Evolutionary conservation across 2,329 filamentous ascomycete genomes (phyloP), one percentile per base, ranked within the genome.

Genomic region (Calonectria ilicicola): DNA sequence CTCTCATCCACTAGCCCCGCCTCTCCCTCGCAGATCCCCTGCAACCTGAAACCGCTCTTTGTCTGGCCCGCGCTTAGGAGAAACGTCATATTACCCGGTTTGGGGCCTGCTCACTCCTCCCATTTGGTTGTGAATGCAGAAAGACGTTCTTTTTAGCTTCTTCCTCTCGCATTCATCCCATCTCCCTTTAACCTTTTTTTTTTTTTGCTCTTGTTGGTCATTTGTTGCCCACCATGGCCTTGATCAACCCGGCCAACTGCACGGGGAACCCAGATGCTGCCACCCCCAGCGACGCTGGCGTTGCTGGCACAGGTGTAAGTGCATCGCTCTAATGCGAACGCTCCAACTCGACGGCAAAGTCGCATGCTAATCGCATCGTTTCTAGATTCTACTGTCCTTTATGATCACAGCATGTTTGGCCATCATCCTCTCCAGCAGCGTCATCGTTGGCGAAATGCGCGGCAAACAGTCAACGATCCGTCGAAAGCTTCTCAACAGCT

Each of bases 401-500:
- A 91, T 93, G 80, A 88, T 92, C 73, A 93, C 91, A 7, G 91
- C 91, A 66, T 84, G 83, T 67, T 80, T 93, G 65, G 87, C 91
- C 35, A 84, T 93, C 69, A 70, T 87, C 67, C 84, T 93, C 70
- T 89, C 87, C 73, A 84, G 86, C 44, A 87, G 86, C 70, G 89
- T 93, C 70, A 86, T 93, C 70, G 79, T 92, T 66, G 86, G 88
- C 69, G 89, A 91, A 73, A 80, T 86, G 23, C 83, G 85, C 35
- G 85, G 83, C 69, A 86, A 84, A 66, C 84, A 85, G 14, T 88
- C 89, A 23, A 86, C 86, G 51, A 89, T 93, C 64, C 85, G 87
- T 23, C 90, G 92, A 65, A 93, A 93, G 80, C 86, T 94, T 2
- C 88, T 94, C 62, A 90, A 89, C 79, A 88, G 90, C 73, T 91